Evolutionary conservation across 768 basidiomycete species (phyloP).

Genomic region (Cubamyces lactineus): DNA sequence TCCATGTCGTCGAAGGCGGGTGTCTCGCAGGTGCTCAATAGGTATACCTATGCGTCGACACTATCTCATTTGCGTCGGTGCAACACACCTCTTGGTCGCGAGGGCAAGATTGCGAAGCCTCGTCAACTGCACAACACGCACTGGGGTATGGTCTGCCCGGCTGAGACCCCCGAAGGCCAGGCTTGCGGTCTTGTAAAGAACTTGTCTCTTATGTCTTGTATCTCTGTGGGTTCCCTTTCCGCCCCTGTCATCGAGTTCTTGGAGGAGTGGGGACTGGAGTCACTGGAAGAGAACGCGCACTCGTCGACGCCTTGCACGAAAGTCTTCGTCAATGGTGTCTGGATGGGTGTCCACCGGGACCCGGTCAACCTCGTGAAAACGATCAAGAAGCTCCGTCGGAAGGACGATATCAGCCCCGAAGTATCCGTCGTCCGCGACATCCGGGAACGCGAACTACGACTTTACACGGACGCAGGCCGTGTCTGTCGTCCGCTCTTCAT

Average conservation of each 20-base stretch:
- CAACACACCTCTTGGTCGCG: slow-evolving; percentile 96
- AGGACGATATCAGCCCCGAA: slow-evolving; percentile 94
- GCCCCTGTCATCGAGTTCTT: slow-evolving; percentile 97
- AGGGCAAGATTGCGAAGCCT: slow-evolving; percentile 99
- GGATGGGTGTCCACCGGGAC: slow-evolving; percentile 99
- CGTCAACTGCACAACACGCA: slow-evolving; percentile 99
- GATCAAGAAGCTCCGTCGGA: slow-evolving; percentile 88
- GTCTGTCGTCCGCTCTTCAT: slow-evolving; percentile 98
- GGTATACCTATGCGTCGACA: slow-evolving; percentile 98
- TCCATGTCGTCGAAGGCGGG: slow-evolving; percentile 97
- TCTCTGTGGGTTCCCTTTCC: slow-evolving; percentile 95
- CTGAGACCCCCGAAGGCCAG: slow-evolving; percentile 99
- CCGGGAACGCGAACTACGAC: slow-evolving; percentile 88
- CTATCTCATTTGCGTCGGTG: slow-evolving; percentile 97
- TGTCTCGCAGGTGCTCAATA: slow-evolving; percentile 97
- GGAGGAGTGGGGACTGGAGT: slow-evolving; percentile 98
- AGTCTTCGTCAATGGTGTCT: slow-evolving; percentile 98
- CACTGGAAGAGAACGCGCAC: slow-evolving; percentile 90
- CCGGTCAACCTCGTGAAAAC: slow-evolving; percentile 91
- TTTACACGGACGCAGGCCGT: slow-evolving; percentile 96
- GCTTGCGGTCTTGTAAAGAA: slow-evolving; percentile 99
- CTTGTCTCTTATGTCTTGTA: slow-evolving; percentile 94
- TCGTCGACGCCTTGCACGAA: slow-evolving; percentile 86
- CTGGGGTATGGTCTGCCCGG: slow-evolving; percentile 99
- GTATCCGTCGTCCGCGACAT: slow-evolving; percentile 98